Conservation (phyloP, 1,139 yeast genomes). For the Geotrichum candidum region DNA sequence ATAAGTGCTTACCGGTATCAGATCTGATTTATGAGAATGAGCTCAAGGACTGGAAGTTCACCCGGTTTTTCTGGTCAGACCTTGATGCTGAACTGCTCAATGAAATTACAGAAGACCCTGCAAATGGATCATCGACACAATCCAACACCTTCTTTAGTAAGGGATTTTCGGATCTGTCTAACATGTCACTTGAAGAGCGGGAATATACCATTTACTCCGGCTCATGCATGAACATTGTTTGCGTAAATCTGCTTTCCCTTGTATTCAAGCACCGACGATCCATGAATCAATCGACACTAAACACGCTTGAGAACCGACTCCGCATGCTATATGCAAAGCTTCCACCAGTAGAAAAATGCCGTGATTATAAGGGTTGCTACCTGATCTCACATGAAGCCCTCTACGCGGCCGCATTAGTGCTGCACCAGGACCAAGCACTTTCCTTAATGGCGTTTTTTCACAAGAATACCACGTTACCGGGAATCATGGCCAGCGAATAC, state of each 20-base stretch:
- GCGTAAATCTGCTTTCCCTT: constrained; percentile 2
- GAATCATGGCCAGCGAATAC: background rate
- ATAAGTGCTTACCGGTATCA: constrained; percentile 21
- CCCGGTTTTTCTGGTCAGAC: constrained; percentile 20
- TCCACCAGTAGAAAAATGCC: background rate
- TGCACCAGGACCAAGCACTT: constrained; percentile 3
- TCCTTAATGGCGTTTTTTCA: constrained; percentile 3
- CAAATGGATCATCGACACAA: background rate
- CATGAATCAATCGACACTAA: background rate
- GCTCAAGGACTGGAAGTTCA: constrained; percentile 20
- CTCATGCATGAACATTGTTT: constrained; percentile 1
- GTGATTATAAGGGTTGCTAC: background rate
- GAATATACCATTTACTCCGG: background rate
- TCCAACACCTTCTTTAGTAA: background rate
- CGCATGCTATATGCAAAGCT: constrained; percentile 1
- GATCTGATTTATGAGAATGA: constrained; percentile 19
- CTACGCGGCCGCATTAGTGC: background rate
- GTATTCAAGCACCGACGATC: constrained; percentile 2
- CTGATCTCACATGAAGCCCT: constrained; percentile 7
- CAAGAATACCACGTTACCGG: background rate
- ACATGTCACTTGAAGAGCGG: background rate
- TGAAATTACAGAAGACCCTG: background rate
- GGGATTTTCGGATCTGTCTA: background rate
- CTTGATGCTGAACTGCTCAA: constrained; percentile 19
- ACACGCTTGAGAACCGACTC: constrained; percentile 1